These are phyloP conservation scores for Candida boidinii DNA, from an alignment of 805 yeast genomes.

Conservation along the genomic window DNA sequence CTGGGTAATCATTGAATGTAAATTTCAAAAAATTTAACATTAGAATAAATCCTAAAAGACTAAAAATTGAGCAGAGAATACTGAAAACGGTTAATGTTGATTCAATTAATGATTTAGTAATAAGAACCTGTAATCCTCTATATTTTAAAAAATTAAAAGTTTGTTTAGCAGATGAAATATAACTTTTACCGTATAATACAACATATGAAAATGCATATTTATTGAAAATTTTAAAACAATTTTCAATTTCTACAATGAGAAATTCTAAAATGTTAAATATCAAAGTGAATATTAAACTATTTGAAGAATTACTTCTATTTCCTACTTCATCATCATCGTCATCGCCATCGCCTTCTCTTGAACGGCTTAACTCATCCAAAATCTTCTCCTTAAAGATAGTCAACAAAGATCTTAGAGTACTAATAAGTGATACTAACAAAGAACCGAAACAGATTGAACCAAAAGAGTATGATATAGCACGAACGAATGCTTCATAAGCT, in stretches of 20 bases:
- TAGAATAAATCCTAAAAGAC: too few species aligned
- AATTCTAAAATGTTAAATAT: constrained; percentile 59
- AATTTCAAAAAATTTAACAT: constrained; percentile 62
- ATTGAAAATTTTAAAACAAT: constrained; percentile 67
- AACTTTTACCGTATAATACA: constrained; percentile 79
- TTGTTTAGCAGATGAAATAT: constrained; percentile 67
- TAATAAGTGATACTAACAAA: constrained; percentile 67
- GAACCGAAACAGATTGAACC: constrained; percentile 85
- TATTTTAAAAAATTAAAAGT: constrained; percentile 70
- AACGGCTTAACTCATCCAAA: too few species aligned
- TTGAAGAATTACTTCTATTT: too few species aligned
- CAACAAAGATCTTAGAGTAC: constrained; percentile 50
- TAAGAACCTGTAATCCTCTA: constrained; percentile 78
- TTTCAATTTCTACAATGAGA: constrained; percentile 31
- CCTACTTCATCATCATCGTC: too few species aligned
- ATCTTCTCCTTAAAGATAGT: constrained; percentile 39
- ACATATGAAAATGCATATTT: constrained; percentile 84
- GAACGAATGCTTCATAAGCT: constrained; percentile 65
- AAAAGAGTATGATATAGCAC: constrained; percentile 78
- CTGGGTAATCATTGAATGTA: constrained; percentile 48
- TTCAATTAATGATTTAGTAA: constrained; percentile 76
- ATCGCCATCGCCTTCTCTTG: too few species aligned
- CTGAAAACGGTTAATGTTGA: constrained; percentile 75
- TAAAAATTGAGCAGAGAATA: constrained; percentile 52
- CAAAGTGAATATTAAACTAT: too few species aligned